Evolutionary conservation across 176 grass and related monocot genomes (phyloP), one percentile per base, ranked within the genome.

Genomic region (Aegilops speltoides): DNA sequence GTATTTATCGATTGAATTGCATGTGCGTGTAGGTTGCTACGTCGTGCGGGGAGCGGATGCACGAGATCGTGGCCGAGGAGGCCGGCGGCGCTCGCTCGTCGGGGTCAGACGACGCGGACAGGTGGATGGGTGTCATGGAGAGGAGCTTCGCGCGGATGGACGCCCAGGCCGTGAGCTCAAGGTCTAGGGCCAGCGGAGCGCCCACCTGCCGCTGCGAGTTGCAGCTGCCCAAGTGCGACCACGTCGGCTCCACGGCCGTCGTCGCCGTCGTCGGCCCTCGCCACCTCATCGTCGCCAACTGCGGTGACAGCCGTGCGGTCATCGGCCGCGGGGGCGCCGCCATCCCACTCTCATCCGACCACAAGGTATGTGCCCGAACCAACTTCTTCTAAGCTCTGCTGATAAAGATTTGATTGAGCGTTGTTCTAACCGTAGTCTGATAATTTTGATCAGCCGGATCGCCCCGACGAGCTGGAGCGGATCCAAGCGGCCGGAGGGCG

Each of bases 71-170:
- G 20, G 77, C 61, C 19, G 90, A 88, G 41, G 92, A 97, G 86
- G 82, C 92, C 68, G 46, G 71, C n/a, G 43, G 25, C 32, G 32
- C 72, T 10, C 36, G 19, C 16, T 54, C 45, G 33, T 12, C 17
- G 17, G 14, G 0, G 4, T 40, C 56, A 15, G 79, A 68, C 45
- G 75, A 65, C 20, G 46, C 80, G 26, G 63, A 33, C 11, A 45
- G 56, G 45, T 98, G 96, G 96, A 90, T 0, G 50, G 66, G 40
- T 23, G 80, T 84, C 61, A 98, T 98, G 93, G 84, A 92, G 68
- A 87, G 73, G 84, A 94, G 96, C 90, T 98, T 96, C 84, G 65
- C 90, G 64, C 63, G 87, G 90, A 96, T 98, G 92, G 96, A 98
- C 85, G 83, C 83, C 56, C 92, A 91, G 88, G 94, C 87, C 54